Base-by-base conservation (phyloP, 2,329 filamentous ascomycete genomes). In the Aureobasidium sp. region DNA sequence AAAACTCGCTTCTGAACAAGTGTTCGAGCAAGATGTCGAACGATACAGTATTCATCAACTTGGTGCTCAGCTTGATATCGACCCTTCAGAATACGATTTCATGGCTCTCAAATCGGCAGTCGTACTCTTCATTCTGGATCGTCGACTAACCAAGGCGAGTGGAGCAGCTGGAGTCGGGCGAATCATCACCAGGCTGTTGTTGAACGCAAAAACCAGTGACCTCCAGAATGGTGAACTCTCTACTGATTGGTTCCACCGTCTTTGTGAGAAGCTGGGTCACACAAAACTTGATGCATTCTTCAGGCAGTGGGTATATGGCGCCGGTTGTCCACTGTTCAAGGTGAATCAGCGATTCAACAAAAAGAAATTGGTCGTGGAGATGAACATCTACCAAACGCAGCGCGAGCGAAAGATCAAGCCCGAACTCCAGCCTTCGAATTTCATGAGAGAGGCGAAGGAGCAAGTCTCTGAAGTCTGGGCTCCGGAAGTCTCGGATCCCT, bases 281-380 rank as follows among this genome's bases (percentile, higher is more conserved):
- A 88, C 88, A 63, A 89, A 90, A 71, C 83, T 97, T 0, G 94
- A 99, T 65, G 81, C 85, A 0, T 97, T 99, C 72, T 97, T 95
- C 81, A 86, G 86, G 47, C 93, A 99, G 71, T 99, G 93, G 93
- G 84, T 99, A 0, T 84, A 88, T 65, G 88, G 89, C 13, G 87
- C 91, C 16, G 95, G 95, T 0, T 97, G 92, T 68, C 94, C 95
- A 0, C 84, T 86, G 45, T 96, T 99, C 67, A 82, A 88, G 53
- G 89, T 96, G 53, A 89, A 86, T 42, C 92, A 96, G 66, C 84
- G 87, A 21, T 99, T 99, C 77, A 99, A 99, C 72, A 97, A 97
- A 78, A 99, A 99, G 78, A 89, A 95, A 68, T 81, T 97, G 4
- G 92, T 93, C 32, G 91, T 99, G 1, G 92, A 97, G 73, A 89